Evolutionary conservation across 2,329 filamentous ascomycete species (phyloP), one percentile per base, ranked within the genome.

Genomic region (Pseudopyrenochaeta lycopersici): DNA sequence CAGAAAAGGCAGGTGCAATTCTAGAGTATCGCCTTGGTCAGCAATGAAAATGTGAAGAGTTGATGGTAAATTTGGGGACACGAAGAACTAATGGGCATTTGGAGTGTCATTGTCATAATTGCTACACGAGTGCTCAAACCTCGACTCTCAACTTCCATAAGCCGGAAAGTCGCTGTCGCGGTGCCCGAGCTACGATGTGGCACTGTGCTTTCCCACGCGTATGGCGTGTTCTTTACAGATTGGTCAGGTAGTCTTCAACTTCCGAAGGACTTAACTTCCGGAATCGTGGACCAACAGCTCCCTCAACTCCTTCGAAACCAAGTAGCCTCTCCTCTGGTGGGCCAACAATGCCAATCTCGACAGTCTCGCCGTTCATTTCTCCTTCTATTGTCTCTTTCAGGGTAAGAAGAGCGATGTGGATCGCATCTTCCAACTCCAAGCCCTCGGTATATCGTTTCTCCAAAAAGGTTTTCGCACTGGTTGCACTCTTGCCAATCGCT

Each of bases 301-400:
- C 91, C 71, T 94, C 90, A 10, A 96, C 91, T 56, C 92, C 92
- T 77, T 96, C 92, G 58, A 92, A 90, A 44, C 95, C 95, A 56
- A 99, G 85, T 40, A 99, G 84, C 75, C 97, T 90, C 75, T 99
- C 88, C 66, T 95, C 95, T 51, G 95, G 95, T 39, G 93, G 91
- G 23, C 95, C 95, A 66, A 99, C 92, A 67, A 99, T 98, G 71
- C 94, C 94, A 77, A 99, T 97, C 81, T 99, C 95, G 62, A 99
- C 96, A 29, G 94, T 97, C 77, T 98, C 93, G 59, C 94, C 94
- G 67, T 94, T 98, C 94, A 98, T 98, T 82, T 98, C 95, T 52
- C 95, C 95, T 81, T 98, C 94, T 74, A 99, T 99, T 52, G 95
- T 97, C 84, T 99, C 95, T 85, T 99, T 99, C 75, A 99, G 82